These are phyloP conservation scores for Podila clonocystis DNA, from an alignment of 192 early-diverging fungal genomes.

Conservation along the genomic window DNA sequence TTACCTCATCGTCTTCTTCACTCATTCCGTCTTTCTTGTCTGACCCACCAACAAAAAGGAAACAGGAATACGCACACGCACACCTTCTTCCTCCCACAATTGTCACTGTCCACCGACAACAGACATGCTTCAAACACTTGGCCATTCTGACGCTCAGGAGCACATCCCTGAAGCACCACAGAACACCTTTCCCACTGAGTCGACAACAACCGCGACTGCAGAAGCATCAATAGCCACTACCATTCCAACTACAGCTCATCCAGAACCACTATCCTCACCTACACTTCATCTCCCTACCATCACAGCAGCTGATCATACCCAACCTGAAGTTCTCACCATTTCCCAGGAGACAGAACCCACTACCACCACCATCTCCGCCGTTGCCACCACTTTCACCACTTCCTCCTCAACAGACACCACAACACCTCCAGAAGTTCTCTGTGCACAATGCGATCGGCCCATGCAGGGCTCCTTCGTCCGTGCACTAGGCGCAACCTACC, in stretches of 20 bases:
- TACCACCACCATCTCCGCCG: too few species aligned
- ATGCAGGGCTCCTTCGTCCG: conserved; percentile 93
- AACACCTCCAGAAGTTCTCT: conserved; percentile 45
- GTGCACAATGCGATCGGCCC: conserved; percentile 71
- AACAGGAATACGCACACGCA: neutral
- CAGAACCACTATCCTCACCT: neutral
- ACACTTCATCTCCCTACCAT: neutral
- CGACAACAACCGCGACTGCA: neutral
- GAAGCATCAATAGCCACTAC: neutral
- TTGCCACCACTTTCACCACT: neutral
- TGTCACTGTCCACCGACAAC: too few species aligned
- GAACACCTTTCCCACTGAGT: neutral
- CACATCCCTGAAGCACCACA: neutral
- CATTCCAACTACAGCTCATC: neutral
- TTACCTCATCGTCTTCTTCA: neutral
- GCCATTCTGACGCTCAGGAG: neutral
- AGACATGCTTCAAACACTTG: neutral
- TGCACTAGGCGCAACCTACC: conserved; percentile 85
- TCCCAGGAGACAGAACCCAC: too few species aligned
- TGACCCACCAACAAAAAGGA: neutral
- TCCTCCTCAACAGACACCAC: conserved; percentile 13
- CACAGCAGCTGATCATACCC: too few species aligned
- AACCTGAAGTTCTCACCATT: too few species aligned
- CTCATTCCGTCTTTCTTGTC: neutral
- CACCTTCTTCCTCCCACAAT: too few species aligned